phyloP scores from a whole-genome alignment of 176 grass and related monocot species.

The Carex kokanica region DNA sequence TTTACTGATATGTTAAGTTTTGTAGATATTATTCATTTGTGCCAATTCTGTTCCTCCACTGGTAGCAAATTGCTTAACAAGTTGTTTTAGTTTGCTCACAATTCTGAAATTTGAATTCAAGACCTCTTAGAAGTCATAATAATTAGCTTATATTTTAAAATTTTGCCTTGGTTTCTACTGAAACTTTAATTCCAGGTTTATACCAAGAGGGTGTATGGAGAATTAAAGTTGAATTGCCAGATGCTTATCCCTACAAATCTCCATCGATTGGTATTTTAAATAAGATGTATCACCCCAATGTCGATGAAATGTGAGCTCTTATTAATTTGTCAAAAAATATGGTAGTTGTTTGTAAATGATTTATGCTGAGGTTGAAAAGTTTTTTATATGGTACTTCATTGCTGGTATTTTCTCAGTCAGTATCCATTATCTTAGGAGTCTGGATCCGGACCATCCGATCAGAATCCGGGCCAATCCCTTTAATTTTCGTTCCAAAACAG shows the following conservation, averaged over 20 bases:
- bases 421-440: too few species aligned
- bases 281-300: slow-evolving; percentile 58
- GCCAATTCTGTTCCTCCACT: neutral
- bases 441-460: too few species aligned
- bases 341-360: neutral
- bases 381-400: too few species aligned
- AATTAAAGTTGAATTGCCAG: slow-evolving; percentile 43
- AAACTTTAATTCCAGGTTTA: slow-evolving; percentile 32
- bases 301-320: slow-evolving; percentile 51
- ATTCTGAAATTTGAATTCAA: neutral
- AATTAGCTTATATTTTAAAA: neutral
- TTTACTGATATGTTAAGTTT: neutral
- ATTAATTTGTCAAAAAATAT: neutral
- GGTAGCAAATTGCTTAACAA: neutral
- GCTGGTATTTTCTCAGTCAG: too few species aligned
- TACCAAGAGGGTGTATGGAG: slow-evolving; percentile 60
- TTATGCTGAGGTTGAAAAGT: too few species aligned
- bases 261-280: slow-evolving; percentile 55
- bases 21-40: neutral
- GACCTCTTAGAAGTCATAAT: neutral
- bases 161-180: neutral
- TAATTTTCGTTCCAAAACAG: too few species aligned
- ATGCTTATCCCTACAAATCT: slow-evolving; percentile 59
- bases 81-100: neutral
- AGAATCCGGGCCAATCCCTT: too few species aligned